Base-by-base conservation (phyloP, 2,329 filamentous ascomycete genomes). In the Xylariaceae sp. region DNA sequence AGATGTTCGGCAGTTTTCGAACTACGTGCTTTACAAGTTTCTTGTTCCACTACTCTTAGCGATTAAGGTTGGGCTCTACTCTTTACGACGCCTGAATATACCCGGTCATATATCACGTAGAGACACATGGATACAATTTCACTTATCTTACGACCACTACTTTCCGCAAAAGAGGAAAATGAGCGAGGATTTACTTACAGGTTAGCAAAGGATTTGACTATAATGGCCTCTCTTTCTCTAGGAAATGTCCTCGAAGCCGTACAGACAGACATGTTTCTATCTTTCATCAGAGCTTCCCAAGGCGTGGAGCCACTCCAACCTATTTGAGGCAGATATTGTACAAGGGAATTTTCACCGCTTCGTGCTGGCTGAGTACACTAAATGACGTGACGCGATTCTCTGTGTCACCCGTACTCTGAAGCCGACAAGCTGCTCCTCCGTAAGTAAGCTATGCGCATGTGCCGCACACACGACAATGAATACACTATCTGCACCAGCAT, bases 301-400 rank as follows among this genome's bases (percentile, higher is more conserved):
- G 30, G 40, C 37, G 6, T 35, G 18, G 24, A 30, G 35, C 16
- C 24, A 29, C 35, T 24, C 21, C 11, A 40, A 23, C 9, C 44
- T 48, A 6, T 24, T 47, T 4, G 11, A 15, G 8, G 37, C 23
- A n/a, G 21, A n/a, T 5, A 15, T 33, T 13, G 5, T 15, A n/a
- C 1, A 20, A 42, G 16, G 47, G 21, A 11, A 21, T 39, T 27
- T 39, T 27, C 41, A 18, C 33, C 45, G 35, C 35, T 49, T 49
- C 35, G 35, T 49, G 7, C 45, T 35, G 6, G 45, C 45, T 24
- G 45, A 49, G 26, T 49, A 40, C 35, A 39, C 39, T 8, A 50
- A n/a, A 51, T 13, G 32, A 51, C 33, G 6, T 44, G 6, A 29
- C 6, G 7, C 21, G 32, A 10, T 36, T 29, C 32, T 32, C 32